Base-by-base conservation (phyloP, 2,329 filamentous ascomycete genomes). In the Cercospora janseana region DNA sequence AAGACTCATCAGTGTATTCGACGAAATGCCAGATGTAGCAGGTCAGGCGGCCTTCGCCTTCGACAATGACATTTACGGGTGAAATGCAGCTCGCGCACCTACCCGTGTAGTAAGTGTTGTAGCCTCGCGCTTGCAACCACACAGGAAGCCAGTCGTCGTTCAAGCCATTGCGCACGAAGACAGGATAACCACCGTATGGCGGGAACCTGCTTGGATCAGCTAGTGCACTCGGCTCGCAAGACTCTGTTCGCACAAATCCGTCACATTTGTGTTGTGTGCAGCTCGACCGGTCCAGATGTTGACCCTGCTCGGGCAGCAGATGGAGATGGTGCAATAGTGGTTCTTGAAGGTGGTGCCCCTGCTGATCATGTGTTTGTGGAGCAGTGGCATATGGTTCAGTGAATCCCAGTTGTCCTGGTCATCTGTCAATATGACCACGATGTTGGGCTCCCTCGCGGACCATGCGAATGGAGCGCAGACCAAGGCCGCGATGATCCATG, bases 261-360 rank as follows among this genome's bases (percentile, higher is more conserved):
- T 87, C 1, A 87, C 81, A 58, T 87, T 87, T 0, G 82, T 86
- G 56, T 86, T 86, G 58, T 87, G 84, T 0, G 83, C 80, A 6
- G 79, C 75, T 58, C 77, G 79, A 0, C 84, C 84, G 0, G 83
- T 86, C 76, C 77, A 80, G 1, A 87, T 64, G 8, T 78, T 79
- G 1, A 85, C 83, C 1, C 84, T 73, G 0, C 82, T 82, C 0
- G 84, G 84, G 55, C 84, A 87, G 63, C 84, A 87, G 0, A 86
- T 66, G 0, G 83, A 74, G 0, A 81, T 80, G 0, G 83, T 87
- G 58, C 81, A 83, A 50, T 80, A 87, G 59, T 87, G 84, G 27
- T 78, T 78, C 42, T 71, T 69, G 51, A 79, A 87, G 1, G 73
- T 74, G 0, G 80, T 83, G 13, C 58, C 56, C 40, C 58, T 40